Evolutionary conservation across 1,284 basidiomycete genomes (phyloP), one percentile per base, ranked within the genome.

Genomic region (Filobasidium uniguttulatum): DNA sequence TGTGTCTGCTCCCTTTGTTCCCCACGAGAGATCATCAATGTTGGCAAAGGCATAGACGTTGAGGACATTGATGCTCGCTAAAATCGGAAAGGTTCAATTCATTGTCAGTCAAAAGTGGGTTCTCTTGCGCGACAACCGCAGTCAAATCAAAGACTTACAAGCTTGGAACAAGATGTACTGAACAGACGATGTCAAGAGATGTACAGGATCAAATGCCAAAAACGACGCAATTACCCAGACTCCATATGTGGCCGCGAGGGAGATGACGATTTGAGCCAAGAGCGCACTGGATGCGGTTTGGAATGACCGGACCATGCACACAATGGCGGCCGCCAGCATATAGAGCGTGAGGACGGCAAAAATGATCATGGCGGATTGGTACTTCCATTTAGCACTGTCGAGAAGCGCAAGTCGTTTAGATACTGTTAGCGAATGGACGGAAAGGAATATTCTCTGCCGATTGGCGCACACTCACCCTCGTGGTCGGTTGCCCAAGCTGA

Each of bases 401-500:
- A 26, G 33, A 15, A 50, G 20, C 41, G 51, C 29, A 17, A 10
- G 8, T 30, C 15, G 50, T 38, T 41, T 19, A 28, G 12, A 15
- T 26, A 3, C n/a, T 29, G 12, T 15, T 20, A 5, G 10, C 33
- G 15, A 19, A 17, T 34, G 7, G n/a, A 17, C 1, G 3, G 31
- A 19, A 15, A 22, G 35, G 29, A 20, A 19, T 6, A 30, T 28
- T n/a, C 15, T n/a, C n/a, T n/a, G n/a, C n/a, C n/a, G n/a, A n/a
- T n/a, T n/a, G n/a, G 25, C 4, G 23, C 7, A 17, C n/a, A 66
- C 79, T 57, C 63, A 86, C 78, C 86, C 83, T 68, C 82, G 79
- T 1, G 93, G 93, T 55, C 89, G 82, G 66, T 97, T 98, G 4
- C 94, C 93, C 85, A 98, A 91, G 0, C 88, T 85, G 65, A 98